Evolutionary conservation across 2,329 filamentous ascomycete species (phyloP), one percentile per base, ranked within the genome.

Genomic region (Diaporthe longicolla): DNA sequence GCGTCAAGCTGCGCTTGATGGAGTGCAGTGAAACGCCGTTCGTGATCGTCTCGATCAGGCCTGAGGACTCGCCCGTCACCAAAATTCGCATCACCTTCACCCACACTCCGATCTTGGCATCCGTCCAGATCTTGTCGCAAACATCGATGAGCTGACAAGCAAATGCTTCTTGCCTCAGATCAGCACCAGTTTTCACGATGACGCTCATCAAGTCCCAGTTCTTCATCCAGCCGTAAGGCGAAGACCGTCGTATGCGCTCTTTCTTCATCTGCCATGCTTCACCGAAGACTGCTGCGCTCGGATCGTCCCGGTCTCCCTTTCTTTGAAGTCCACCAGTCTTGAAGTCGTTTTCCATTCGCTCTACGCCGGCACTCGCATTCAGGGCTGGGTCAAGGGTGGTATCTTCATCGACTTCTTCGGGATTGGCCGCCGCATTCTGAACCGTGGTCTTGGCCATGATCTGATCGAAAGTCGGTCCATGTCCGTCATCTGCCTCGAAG

Each of bases 121-220:
- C 93, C 61, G 91, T 85, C 93, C 94, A 97, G 77, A 95, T 95
- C 83, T 93, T 94, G 79, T 93, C 89, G 83, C 94, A 97, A 17
- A 95, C 93, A 73, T 91, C 88, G 77, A 97, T 97, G 58, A 97
- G 88, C 83, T 97, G 94, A 81, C 94, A 96, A 9, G 94, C 94
- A 82, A 97, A 97, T 0, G 94, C 94, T 83, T 97, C 94, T 84
- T 97, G 94, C 68, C 94, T 89, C 75, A 97, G 85, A 83, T 97
- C 94, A 3, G 93, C 93, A 3, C 94, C 94, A 15, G 94, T 97
- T 85, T 97, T 97, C 78, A 97, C 93, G 80, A 97, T 97, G 74
- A 97, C 94, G 80, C 93, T 95, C 76, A 97, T 88, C 32, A 97
- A 87, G 79, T 97, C 94, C 94, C 94, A 97, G 80, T 95, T 96